Conservation (phyloP, 2,329 filamentous ascomycete species). For the Orbilia oligospora region DNA sequence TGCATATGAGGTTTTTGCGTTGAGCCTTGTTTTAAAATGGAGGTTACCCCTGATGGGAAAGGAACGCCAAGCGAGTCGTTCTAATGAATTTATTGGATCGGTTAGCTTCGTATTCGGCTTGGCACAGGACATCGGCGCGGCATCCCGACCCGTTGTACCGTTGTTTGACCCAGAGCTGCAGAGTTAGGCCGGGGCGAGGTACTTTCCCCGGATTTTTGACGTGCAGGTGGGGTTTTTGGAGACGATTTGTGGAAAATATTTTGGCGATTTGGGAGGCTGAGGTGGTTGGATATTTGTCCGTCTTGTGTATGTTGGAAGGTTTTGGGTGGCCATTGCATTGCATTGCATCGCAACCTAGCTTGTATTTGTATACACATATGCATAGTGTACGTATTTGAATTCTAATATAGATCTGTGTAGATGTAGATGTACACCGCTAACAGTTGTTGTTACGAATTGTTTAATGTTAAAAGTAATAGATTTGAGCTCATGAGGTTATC, state of each 20-base stretch:
- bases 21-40: constrained; percentile 45
- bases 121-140: constrained; percentile 52
- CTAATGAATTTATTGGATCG: constrained; percentile 18
- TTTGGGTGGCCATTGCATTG: background rate
- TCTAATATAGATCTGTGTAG: too few species aligned
- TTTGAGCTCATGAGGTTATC: too few species aligned
- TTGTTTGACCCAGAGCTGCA: background rate
- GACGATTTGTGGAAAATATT: constrained; percentile 60
- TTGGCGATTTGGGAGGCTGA: background rate
- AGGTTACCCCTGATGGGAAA: constrained; percentile 8
- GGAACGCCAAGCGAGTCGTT: constrained; percentile 24
- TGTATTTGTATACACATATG: too few species aligned
- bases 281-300: constrained; percentile 40
- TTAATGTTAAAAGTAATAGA: too few species aligned
- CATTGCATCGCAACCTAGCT: too few species aligned
- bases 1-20: constrained; percentile 35
- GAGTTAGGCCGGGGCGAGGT: background rate
- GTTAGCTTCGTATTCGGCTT: constrained; percentile 20
- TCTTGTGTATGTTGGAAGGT: constrained; percentile 8
- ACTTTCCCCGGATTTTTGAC: constrained; percentile 9
- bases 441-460: too few species aligned
- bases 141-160: constrained; percentile 40
- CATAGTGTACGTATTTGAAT: too few species aligned
- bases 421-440: too few species aligned
- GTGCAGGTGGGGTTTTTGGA: constrained; percentile 18